A percentile compares a stretch with the other conserved stretches of the same genome.
Conservation (phyloP, 2,329 filamentous ascomycete genomes). For the Pestalotiopsis sp. region DNA sequence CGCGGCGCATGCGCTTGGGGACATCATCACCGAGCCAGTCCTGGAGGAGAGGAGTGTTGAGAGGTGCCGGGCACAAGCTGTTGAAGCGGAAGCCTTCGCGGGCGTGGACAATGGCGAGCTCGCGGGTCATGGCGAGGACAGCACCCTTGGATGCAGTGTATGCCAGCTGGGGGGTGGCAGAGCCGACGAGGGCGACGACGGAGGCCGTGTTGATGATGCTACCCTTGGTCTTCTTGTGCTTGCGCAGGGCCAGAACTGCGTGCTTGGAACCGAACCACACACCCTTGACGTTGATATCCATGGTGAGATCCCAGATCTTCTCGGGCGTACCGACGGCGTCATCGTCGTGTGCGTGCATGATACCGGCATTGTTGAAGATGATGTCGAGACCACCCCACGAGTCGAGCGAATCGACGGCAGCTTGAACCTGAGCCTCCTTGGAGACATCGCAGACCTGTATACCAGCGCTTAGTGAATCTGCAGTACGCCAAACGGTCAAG, state of each 20-base stretch:
- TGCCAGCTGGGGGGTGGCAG: constrained; percentile 85
- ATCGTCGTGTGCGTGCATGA: constrained; percentile 86
- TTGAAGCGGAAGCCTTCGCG: constrained; percentile 91
- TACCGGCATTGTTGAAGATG: constrained; percentile 97
- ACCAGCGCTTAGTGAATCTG: neutral
- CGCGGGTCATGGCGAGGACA: constrained; percentile 85
- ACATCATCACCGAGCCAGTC: constrained; percentile 91
- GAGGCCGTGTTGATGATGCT: constrained; percentile 93
- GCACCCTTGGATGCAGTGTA: constrained; percentile 96
- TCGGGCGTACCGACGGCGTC: constrained; percentile 84
- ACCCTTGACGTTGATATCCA: constrained; percentile 95
- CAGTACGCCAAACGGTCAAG: neutral
- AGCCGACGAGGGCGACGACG: constrained; percentile 84
- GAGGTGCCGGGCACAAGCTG: constrained; percentile 82
- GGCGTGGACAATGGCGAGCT: constrained; percentile 90
- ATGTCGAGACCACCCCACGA: constrained; percentile 86
- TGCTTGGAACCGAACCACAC: constrained; percentile 98
- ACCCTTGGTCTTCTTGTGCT: constrained; percentile 75
- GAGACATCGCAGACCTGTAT: constrained; percentile 73
- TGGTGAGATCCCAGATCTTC: constrained; percentile 91
- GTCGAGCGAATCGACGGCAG: constrained; percentile 75
- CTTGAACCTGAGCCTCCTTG: constrained; percentile 78
- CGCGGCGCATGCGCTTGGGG: constrained; percentile 78
- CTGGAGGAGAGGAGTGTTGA: constrained; percentile 90
- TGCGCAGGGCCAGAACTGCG: constrained; percentile 79